These are phyloP conservation scores for Cryomyces antarcticus DNA, from an alignment of 495 filamentous ascomycete species.

Conservation along the genomic window DNA sequence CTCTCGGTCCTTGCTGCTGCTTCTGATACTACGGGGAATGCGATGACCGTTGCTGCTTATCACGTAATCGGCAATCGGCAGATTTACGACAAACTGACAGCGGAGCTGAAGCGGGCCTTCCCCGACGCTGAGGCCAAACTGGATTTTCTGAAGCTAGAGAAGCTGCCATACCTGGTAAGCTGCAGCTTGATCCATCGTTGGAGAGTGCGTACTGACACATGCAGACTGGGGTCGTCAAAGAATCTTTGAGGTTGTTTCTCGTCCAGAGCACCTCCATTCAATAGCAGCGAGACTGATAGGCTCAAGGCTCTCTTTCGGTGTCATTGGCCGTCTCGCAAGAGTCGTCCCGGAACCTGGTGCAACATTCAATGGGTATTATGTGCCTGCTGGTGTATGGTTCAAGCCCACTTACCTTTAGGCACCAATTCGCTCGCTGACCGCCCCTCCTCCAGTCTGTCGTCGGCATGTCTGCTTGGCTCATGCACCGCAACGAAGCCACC, in stretches of 20 bases:
- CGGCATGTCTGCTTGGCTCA: slow-evolving; percentile 33
- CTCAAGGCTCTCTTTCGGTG: neutral
- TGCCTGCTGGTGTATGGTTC: neutral
- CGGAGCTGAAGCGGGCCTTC: slow-evolving; percentile 18
- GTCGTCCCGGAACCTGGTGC: neutral
- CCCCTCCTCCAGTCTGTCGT: slow-evolving; percentile 18
- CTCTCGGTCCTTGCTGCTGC: slow-evolving; percentile 11
- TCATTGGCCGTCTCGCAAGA: neutral
- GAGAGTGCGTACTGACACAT: too few species aligned
- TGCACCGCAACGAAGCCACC: slow-evolving; percentile 24
- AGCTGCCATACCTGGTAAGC: slow-evolving; percentile 19
- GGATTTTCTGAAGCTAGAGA: slow-evolving; percentile 10
- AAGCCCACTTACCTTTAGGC: neutral
- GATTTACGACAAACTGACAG: slow-evolving; percentile 12
- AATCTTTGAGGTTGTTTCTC: too few species aligned
- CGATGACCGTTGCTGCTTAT: slow-evolving; percentile 18
- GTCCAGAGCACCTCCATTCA: too few species aligned
- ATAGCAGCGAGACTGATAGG: too few species aligned
- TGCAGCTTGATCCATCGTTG: too few species aligned
- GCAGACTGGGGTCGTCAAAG: too few species aligned
- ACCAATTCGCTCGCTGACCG: neutral
- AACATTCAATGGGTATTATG: neutral
- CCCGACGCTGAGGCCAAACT: slow-evolving; percentile 11
- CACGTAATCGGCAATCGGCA: slow-evolving; percentile 16
- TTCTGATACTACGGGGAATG: slow-evolving; percentile 23